Percentiles rank a stretch among this genome's conserved stretches.
These are phyloP conservation scores for Didymella keratinophila DNA, from an alignment of 2,329 filamentous ascomycete species.

Conservation along the genomic window DNA sequence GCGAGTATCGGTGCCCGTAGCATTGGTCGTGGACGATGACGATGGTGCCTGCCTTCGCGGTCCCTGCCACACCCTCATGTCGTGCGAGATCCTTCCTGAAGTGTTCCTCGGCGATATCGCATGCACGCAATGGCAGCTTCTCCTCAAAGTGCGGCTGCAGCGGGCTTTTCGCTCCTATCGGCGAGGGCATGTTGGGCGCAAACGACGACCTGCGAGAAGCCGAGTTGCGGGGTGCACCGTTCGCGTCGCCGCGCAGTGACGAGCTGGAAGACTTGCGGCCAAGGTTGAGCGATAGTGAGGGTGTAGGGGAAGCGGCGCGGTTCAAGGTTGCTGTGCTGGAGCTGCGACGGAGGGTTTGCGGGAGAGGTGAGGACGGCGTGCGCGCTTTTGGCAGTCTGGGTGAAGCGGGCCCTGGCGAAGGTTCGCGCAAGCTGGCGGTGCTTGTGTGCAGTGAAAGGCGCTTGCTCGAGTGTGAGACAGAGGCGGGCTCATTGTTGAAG, in stretches of 20 bases:
- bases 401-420: slow-evolving; percentile 42
- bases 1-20: slow-evolving; percentile 90
- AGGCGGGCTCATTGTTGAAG: slow-evolving; percentile 49
- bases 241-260: slow-evolving; percentile 52
- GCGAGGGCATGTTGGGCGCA: slow-evolving; percentile 51
- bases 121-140: slow-evolving; percentile 58
- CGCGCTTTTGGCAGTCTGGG: slow-evolving; percentile 31
- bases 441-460: slow-evolving; percentile 50
- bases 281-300: slow-evolving; percentile 55
- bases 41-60: slow-evolving; percentile 66
- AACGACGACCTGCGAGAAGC: slow-evolving; percentile 55
- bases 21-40: slow-evolving; percentile 93
- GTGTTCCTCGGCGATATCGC: slow-evolving; percentile 70
- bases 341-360: slow-evolving; percentile 52
- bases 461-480: slow-evolving; percentile 45
- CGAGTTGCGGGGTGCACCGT: slow-evolving; percentile 47
- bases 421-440: slow-evolving; percentile 37
- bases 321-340: slow-evolving; percentile 53
- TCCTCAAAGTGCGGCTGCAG: slow-evolving; percentile 50
- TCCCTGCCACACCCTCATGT: slow-evolving; percentile 60
- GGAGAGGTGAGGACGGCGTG: slow-evolving; percentile 41
- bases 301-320: slow-evolving; percentile 48
- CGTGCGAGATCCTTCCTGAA: slow-evolving; percentile 73
- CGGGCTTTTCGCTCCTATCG: slow-evolving; percentile 52
- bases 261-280: slow-evolving; percentile 54